A percentile compares a stretch with the other conserved stretches of the same genome.
phyloP scores from a whole-genome alignment of 352 stramenopile species.

The Phytophthora fragariaefolia region DNA sequence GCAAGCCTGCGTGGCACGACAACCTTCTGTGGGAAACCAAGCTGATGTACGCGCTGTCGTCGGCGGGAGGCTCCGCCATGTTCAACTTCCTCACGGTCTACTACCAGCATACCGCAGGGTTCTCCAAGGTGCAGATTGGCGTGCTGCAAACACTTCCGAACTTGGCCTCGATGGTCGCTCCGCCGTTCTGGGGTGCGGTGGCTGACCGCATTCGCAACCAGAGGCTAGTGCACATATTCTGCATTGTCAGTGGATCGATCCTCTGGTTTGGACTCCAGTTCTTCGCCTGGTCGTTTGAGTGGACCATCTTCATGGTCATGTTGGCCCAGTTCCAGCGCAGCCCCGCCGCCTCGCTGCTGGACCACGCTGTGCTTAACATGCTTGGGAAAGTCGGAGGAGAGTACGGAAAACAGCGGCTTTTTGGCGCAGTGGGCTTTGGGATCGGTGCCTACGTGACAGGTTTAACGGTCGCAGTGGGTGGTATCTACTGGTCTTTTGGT shows the following conservation, averaged over 20 bases:
- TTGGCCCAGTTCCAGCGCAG: slow-evolving; percentile 59
- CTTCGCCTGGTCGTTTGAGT: slow-evolving; percentile 44
- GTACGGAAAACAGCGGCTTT: slow-evolving; percentile 81
- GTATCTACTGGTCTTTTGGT: slow-evolving; percentile 70
- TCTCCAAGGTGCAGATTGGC: slow-evolving; percentile 79
- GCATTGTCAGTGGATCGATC: slow-evolving; percentile 53
- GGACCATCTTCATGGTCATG: slow-evolving; percentile 50
- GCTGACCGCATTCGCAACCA: slow-evolving; percentile 63
- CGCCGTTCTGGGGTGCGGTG: slow-evolving; percentile 72
- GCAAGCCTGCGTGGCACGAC: slow-evolving; percentile 13
- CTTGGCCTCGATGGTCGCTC: slow-evolving; percentile 59
- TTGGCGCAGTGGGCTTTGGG: slow-evolving; percentile 70
- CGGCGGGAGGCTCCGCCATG: slow-evolving; percentile 54
- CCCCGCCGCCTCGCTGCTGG: slow-evolving; percentile 58
- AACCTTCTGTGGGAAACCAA: slow-evolving; percentile 59
- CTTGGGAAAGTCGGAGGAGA: slow-evolving; percentile 64
- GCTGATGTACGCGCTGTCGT: slow-evolving; percentile 69
- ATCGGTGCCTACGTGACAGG: slow-evolving; percentile 65
- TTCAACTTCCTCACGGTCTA: slow-evolving; percentile 78
- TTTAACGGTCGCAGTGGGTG: slow-evolving; percentile 48
- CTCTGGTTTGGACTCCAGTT: slow-evolving; percentile 61
- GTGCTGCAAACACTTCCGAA: slow-evolving; percentile 64
- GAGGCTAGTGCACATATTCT: slow-evolving; percentile 59
- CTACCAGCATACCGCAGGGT: slow-evolving; percentile 60
- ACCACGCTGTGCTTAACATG: slow-evolving; percentile 70